Percentiles rank a stretch among this genome's conserved stretches.
Conservation (phyloP, 2,329 filamentous ascomycete genomes). For the Sphaerulina vaccinii region DNA sequence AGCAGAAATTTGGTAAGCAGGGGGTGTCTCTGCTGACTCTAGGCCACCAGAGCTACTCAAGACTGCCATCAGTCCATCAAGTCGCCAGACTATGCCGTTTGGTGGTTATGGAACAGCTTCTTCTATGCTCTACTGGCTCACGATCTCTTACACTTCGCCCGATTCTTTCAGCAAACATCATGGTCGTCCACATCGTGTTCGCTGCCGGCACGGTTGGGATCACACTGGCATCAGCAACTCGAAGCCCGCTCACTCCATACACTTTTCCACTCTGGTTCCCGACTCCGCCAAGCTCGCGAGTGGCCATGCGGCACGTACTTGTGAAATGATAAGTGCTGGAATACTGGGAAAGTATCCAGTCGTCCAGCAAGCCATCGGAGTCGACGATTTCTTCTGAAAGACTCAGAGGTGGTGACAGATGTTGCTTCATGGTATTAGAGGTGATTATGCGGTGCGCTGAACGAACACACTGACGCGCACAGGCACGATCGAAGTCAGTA, state of each 20-base stretch:
- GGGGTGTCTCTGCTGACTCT: no score
- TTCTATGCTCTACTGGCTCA: not conserved
- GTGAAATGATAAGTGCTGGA: slow-evolving; percentile 17
- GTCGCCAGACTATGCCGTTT: no score
- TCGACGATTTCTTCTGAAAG: slow-evolving; percentile 5
- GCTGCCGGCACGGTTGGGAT: slow-evolving; percentile 23
- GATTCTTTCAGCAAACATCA: slow-evolving; percentile 17
- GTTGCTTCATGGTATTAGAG: slow-evolving; percentile 10
- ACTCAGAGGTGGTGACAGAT: slow-evolving; percentile 8
- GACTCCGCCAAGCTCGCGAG: slow-evolving; percentile 22
- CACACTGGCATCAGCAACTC: slow-evolving; percentile 29
- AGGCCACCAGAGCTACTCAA: no score
- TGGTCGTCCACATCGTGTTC: slow-evolving; percentile 19
- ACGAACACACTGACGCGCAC: slow-evolving; percentile 8
- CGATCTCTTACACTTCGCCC: slow-evolving; percentile 12
- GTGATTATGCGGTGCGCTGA: slow-evolving; percentile 8
- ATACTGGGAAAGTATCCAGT: slow-evolving; percentile 16
- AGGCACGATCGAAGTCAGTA: slow-evolving; percentile 11
- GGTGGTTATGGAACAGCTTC: no score
- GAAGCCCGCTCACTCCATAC: slow-evolving; percentile 22
- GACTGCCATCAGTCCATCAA: no score
- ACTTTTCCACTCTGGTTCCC: slow-evolving; percentile 25
- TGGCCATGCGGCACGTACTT: slow-evolving; percentile 19
- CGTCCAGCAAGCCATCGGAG: slow-evolving; percentile 11
- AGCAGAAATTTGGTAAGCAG: no score